Conservation (phyloP, 306 rosid genomes). For the Datisca glomerata region DNA sequence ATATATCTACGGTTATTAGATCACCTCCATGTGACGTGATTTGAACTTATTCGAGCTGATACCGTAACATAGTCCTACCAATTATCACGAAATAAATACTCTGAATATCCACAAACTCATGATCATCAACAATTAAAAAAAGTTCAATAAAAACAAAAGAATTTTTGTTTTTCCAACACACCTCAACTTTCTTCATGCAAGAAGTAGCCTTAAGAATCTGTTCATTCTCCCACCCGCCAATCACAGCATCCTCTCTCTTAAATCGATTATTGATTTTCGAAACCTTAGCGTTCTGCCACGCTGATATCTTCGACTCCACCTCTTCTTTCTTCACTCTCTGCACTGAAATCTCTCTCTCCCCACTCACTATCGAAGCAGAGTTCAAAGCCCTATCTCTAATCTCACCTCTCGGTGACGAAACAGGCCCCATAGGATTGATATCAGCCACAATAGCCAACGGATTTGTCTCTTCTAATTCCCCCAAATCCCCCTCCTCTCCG, state of each 20-base stretch:
- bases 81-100: no score
- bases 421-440: slow-evolving; percentile 18
- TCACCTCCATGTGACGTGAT: no score
- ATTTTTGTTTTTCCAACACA: slow-evolving; percentile 18
- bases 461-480: slow-evolving; percentile 37
- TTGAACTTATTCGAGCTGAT: no score
- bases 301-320: slow-evolving; percentile 83
- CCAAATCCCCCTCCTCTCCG: slow-evolving; percentile 48
- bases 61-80: no score
- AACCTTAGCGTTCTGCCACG: slow-evolving; percentile 91
- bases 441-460: slow-evolving; percentile 84
- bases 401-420: slow-evolving; percentile 22
- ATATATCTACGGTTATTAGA: no score
- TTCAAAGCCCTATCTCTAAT: not conserved
- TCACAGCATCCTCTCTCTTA: slow-evolving; percentile 85
- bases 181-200: slow-evolving; percentile 94
- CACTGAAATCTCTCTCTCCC: slow-evolving; percentile 35
- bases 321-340: slow-evolving; percentile 87
- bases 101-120: no score
- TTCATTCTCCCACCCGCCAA: slow-evolving; percentile 72
- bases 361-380: slow-evolving; percentile 8
- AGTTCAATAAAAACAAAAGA: no score
- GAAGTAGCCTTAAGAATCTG: slow-evolving; percentile 72
- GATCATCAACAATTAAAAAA: no score
- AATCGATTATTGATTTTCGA: slow-evolving; percentile 80